These are phyloP conservation scores for Nicotiana obtusifolia DNA, from an alignment of 257 asterid species.

Conservation along the genomic window DNA sequence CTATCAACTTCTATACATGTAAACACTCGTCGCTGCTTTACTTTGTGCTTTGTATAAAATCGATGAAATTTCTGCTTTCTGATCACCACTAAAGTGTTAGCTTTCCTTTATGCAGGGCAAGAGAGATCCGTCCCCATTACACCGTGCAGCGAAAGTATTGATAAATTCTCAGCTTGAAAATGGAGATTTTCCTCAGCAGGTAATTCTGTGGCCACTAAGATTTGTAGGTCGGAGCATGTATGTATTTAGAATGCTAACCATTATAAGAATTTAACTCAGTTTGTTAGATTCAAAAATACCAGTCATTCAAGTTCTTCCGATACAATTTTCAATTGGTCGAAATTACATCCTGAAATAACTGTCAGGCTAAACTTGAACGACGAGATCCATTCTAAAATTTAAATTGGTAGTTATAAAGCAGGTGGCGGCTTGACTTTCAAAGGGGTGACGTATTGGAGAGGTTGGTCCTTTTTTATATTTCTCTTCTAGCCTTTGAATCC, in stretches of 20 bases:
- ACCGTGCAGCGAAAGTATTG: slow-evolving; percentile 13
- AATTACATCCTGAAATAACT: background rate
- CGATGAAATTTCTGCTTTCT: background rate
- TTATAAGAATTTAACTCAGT: background rate
- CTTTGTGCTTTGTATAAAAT: background rate
- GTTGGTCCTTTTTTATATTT: background rate
- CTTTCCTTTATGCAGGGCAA: background rate
- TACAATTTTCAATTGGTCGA: background rate
- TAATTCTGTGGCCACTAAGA: background rate
- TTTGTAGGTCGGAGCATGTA: background rate
- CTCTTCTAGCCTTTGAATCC: background rate
- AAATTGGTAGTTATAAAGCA: background rate
- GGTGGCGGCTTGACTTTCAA: background rate
- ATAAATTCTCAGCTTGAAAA: slow-evolving; percentile 17
- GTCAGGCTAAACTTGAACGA: background rate
- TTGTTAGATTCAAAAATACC: background rate
- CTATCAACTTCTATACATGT: background rate
- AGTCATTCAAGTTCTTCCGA: background rate
- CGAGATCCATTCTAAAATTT: background rate
- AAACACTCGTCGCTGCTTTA: background rate
- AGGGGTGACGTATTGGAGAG: background rate
- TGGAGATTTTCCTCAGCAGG: slow-evolving; percentile 20
- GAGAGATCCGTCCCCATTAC: slow-evolving; percentile 15
- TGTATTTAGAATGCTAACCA: background rate
- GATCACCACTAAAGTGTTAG: background rate